Evolutionary conservation across 2,329 filamentous ascomycete genomes (phyloP).

Genomic region (Dryadomyces quercus-mongolicae): DNA sequence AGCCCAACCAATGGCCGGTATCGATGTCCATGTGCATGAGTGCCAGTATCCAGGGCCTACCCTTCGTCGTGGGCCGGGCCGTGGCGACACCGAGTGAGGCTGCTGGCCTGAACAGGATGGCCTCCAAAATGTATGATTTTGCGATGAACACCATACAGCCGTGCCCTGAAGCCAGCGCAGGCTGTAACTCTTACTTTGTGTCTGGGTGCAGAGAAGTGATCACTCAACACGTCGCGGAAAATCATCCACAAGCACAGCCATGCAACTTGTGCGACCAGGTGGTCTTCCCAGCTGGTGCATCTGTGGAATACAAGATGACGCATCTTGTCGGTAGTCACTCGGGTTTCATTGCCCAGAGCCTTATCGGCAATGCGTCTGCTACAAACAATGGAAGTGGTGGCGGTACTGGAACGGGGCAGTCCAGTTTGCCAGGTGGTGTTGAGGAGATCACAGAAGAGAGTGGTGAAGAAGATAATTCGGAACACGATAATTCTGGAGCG

Average conservation of each 20-base stretch:
- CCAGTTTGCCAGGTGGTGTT: too few species aligned
- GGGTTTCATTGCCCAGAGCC: not conserved
- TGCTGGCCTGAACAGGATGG: not conserved
- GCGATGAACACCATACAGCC: not conserved
- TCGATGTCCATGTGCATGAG: not conserved
- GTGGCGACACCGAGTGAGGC: constrained; percentile 3
- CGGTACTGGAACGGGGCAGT: not conserved
- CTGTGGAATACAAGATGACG: not conserved
- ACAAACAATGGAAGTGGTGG: not conserved
- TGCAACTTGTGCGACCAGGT: not conserved
- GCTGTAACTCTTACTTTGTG: not conserved
- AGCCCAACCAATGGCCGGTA: not conserved
- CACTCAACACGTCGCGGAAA: not conserved
- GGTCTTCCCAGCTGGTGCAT: not conserved
- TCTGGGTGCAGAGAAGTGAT: not conserved
- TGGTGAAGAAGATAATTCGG: too few species aligned
- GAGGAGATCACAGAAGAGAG: too few species aligned
- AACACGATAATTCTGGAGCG: too few species aligned
- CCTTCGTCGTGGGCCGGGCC: not conserved
- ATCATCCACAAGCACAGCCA: not conserved
- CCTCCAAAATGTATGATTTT: not conserved
- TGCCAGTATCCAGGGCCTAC: not conserved
- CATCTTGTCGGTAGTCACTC: not conserved
- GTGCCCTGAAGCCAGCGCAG: not conserved
- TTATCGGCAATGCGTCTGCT: not conserved